A percentile compares a stretch with the other conserved stretches of the same genome.
Evolutionary conservation across 1,284 basidiomycete genomes (phyloP).

Genomic region (Tilletia walkeri): DNA sequence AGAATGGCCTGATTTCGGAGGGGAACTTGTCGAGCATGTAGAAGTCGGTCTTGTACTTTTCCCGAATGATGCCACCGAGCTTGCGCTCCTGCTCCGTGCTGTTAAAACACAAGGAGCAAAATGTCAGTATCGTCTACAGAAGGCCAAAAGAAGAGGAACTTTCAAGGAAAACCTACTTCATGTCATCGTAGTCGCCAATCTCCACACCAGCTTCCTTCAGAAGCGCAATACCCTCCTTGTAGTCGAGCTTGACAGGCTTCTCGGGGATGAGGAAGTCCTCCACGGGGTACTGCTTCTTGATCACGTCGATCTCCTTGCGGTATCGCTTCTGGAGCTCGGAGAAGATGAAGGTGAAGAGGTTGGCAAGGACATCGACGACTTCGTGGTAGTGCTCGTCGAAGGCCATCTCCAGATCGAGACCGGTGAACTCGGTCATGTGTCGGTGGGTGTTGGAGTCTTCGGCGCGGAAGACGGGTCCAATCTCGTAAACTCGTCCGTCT

Average conservation of each 20-base stretch:
- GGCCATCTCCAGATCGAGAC: slow-evolving; percentile 97
- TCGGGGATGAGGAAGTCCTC: slow-evolving; percentile 54
- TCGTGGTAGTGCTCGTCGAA: slow-evolving; percentile 98
- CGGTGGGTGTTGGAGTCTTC: slow-evolving; percentile 96
- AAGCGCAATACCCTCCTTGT: slow-evolving; percentile 50
- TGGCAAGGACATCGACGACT: slow-evolving; percentile 55
- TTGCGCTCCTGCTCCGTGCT: slow-evolving; percentile 53
- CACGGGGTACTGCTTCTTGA: slow-evolving; percentile 84
- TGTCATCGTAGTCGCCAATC: slow-evolving; percentile 49
- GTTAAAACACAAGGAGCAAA: neutral
- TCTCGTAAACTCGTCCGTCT: slow-evolving; percentile 83
- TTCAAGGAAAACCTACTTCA: slow-evolving; percentile 21
- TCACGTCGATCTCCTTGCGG: slow-evolving; percentile 73
- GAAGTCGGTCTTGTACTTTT: slow-evolving; percentile 56
- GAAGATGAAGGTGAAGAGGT: slow-evolving; percentile 55
- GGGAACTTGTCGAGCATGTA: slow-evolving; percentile 56
- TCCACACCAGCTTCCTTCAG: slow-evolving; percentile 50
- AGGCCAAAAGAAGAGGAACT: neutral
- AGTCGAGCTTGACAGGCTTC: slow-evolving; percentile 47
- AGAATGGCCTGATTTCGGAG: slow-evolving; percentile 52
- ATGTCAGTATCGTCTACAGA: neutral
- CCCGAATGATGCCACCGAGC: slow-evolving; percentile 46
- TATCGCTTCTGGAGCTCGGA: slow-evolving; percentile 64
- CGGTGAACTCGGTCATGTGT: slow-evolving; percentile 98
- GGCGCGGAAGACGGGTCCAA: slow-evolving; percentile 90